Evolutionary conservation across 1,139 yeast genomes (phyloP).

Genomic region (Yueomyces sp.): DNA sequence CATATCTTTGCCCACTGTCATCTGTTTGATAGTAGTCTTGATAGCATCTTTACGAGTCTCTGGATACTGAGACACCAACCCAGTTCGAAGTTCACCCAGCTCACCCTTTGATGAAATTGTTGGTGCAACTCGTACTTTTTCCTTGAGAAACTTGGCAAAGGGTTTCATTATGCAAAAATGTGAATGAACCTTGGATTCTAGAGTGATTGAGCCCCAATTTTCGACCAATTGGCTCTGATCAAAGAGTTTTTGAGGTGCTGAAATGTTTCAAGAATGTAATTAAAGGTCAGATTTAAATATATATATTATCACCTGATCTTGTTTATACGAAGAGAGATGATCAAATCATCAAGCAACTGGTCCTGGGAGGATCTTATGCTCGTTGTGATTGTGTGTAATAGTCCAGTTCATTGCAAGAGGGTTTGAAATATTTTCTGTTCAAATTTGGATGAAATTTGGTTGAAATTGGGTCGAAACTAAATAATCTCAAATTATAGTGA

Average conservation of each 20-base stretch:
- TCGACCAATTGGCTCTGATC: no score
- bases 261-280: not conserved
- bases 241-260: no score
- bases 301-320: no score
- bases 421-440: no score
- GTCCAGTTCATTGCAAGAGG: no score
- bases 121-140: conserved; percentile 24
- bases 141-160: conserved; percentile 23
- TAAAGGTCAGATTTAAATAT: not conserved
- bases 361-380: no score
- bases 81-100: conserved; percentile 76
- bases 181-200: not conserved
- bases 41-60: conserved; percentile 92
- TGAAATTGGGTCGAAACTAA: no score
- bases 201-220: not conserved
- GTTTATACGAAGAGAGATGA: no score
- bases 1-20: conserved; percentile 98
- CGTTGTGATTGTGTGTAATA: no score
- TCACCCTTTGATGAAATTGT: conserved; percentile 41
- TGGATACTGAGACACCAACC: conserved; percentile 92
- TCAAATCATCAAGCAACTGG: no score
- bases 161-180: not conserved
- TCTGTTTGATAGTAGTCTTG: conserved; percentile 90
- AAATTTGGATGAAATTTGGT: no score
- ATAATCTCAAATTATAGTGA: no score